Evolutionary conservation across 805 yeast genomes (phyloP), one percentile per base, ranked within the genome.

Genomic region (Suhomyces pyralidae): DNA sequence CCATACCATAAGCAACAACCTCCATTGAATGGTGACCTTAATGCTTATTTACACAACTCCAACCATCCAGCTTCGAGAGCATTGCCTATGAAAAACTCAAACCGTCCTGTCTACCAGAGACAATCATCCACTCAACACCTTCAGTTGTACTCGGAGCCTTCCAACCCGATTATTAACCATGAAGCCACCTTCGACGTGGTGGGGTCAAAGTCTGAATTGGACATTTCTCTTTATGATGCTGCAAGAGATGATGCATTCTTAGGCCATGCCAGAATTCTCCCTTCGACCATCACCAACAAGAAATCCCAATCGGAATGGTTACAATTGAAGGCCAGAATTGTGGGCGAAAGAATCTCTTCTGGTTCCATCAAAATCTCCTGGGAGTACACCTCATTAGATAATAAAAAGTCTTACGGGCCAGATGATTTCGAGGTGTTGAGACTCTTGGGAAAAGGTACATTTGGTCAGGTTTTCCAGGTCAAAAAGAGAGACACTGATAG

Each of bases 381-480:
- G 79, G 84, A 83, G 58, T 93, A 85, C 69, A 64, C 76, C 14
- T 83, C 83, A 46, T 74, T 82, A 34, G 83, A 88, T 19, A 76
- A 82, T 48, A 86, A 88, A 68, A 83, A 84, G 61, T 89, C 86
- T 60, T 89, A 86, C 64, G 97, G 97, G 0, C 99, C 99, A 5
- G 86, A 86, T 49, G 98, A 94, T 71, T 94, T 94, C 70, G 97
- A 92, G 68, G 90, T 93, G 15, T 81, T 94, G 61, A 80, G 97
- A 64, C 77, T 93, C 50, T 77, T 93, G 55, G 99, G 99, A 55
- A 91, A 90, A 67, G 99, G 99, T 51, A 94, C 98, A 1, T 93
- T 93, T 77, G 99, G 99, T 30, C 97, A 90, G 74, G 99, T 93
- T 36, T 94, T 87, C 71, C 99, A 94, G 74, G 99, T 94, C 44